Percentiles rank a stretch among this genome's conserved stretches.
Evolutionary conservation across 306 rosid species (phyloP).

Genomic region (Sicyos baderoa): DNA sequence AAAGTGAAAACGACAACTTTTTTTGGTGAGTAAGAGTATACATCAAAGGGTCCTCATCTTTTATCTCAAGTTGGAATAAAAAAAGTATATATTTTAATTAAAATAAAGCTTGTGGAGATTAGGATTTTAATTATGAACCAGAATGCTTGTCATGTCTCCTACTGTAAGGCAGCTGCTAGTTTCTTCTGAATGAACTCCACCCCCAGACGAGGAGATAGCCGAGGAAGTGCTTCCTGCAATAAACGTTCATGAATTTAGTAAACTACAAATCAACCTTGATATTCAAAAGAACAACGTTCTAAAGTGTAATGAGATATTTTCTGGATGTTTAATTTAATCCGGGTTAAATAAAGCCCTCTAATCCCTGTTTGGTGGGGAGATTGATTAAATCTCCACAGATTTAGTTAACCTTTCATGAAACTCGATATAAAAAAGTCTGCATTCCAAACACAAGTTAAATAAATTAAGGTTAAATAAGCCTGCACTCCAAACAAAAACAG

Average conservation of each 20-base stretch:
- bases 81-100: not conserved
- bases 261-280: conserved; percentile 8
- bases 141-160: conserved; percentile 24
- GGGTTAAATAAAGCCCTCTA: too few species aligned
- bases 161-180: conserved; percentile 59
- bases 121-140: conserved; percentile 6
- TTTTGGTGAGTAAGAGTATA: conserved; percentile 4
- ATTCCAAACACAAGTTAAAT: too few species aligned
- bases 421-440: too few species aligned
- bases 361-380: too few species aligned
- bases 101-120: conserved; percentile 4
- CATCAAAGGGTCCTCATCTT: not conserved
- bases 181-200: conserved; percentile 80
- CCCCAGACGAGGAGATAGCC: conserved; percentile 81
- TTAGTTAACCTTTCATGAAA: too few species aligned
- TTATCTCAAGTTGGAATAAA: conserved; percentile 16
- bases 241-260: conserved; percentile 20
- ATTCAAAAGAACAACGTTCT: not conserved
- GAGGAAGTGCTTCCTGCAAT: conserved; percentile 59
- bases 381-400: too few species aligned
- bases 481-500: too few species aligned
- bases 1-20: conserved; percentile 6
- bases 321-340: too few species aligned
- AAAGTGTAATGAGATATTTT: not conserved
- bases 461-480: too few species aligned